Evolutionary conservation across 495 filamentous ascomycete species (phyloP).

Genomic region (Schizothecium vesticola): DNA sequence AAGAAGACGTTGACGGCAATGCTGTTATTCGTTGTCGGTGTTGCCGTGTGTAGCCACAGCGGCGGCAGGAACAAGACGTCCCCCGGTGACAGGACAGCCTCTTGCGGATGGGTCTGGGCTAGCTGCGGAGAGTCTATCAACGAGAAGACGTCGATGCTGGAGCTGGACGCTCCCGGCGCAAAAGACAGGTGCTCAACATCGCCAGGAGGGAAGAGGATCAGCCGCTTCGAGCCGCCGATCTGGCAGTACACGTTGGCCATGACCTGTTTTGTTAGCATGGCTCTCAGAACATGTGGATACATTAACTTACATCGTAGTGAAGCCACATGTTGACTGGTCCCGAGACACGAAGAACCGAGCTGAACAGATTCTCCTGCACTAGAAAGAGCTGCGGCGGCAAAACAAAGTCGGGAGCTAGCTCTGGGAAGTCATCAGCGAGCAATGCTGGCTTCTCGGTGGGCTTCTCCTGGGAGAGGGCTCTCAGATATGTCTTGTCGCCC

Average conservation of each 20-base stretch:
- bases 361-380: constrained; percentile 62
- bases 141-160: constrained; percentile 62
- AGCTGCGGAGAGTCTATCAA: constrained; percentile 33
- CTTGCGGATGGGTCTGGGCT: constrained; percentile 56
- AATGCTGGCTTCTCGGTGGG: constrained; percentile 64
- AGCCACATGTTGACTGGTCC: constrained; percentile 86
- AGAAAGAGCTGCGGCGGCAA: constrained; percentile 58
- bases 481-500: constrained; percentile 67
- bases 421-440: constrained; percentile 64
- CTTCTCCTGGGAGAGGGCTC: constrained; percentile 63
- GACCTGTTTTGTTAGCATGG: constrained; percentile 42
- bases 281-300: background rate
- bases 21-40: constrained; percentile 56
- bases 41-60: constrained; percentile 78
- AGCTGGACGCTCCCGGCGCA: constrained; percentile 73
- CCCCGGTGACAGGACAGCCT: constrained; percentile 59
- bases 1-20: constrained; percentile 87
- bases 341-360: constrained; percentile 73
- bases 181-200: constrained; percentile 67
- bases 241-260: constrained; percentile 90
- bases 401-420: constrained; percentile 61
- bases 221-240: constrained; percentile 61
- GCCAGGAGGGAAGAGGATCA: constrained; percentile 72
- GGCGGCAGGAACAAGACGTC: constrained; percentile 79
- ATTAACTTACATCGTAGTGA: constrained; percentile 70